phyloP scores from a whole-genome alignment of 768 basidiomycete genomes.

The Mycena galericulata region DNA sequence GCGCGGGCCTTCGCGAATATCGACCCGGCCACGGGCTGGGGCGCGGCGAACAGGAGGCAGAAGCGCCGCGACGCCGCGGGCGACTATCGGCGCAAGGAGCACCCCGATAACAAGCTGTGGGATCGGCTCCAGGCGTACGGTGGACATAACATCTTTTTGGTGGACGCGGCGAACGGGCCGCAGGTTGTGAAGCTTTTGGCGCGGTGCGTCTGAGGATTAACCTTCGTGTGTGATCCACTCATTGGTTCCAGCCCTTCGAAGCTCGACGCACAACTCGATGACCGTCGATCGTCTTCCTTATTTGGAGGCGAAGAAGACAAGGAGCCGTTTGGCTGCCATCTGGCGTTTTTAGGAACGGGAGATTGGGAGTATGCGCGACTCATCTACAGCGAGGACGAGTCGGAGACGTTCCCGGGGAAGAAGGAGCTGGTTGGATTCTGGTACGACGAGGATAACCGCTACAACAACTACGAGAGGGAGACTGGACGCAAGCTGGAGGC shows the following conservation, averaged over 20 bases:
- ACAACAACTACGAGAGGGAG: conserved; percentile 6
- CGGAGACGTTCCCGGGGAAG: conserved; percentile 21
- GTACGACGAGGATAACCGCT: conserved; percentile 30
- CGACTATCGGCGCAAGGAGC: neutral
- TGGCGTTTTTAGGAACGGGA: neutral
- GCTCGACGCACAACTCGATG: conserved; percentile 16
- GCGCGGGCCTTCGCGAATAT: conserved; percentile 25
- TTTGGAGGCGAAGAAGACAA: neutral
- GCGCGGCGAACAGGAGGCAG: conserved; percentile 19
- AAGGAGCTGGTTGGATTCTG: conserved; percentile 35
- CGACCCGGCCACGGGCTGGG: conserved; percentile 30
- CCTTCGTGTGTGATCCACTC: no score
- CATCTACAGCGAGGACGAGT: conserved; percentile 30
- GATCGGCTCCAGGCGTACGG: conserved; percentile 6
- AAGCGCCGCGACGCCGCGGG: neutral
- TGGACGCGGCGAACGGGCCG: conserved; percentile 23
- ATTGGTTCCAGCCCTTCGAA: conserved; percentile 18
- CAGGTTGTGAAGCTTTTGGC: conserved; percentile 20
- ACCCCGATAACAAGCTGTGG: conserved; percentile 31
- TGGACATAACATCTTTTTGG: conserved; percentile 22
- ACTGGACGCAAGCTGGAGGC: neutral
- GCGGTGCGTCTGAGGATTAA: conserved; percentile 1
- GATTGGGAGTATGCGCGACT: conserved; percentile 32
- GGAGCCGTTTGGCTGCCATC: conserved; percentile 24
- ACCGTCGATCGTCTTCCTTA: conserved; percentile 6